Base-by-base conservation (phyloP, 2,329 filamentous ascomycete genomes). In the Phialophora verrucosa region DNA sequence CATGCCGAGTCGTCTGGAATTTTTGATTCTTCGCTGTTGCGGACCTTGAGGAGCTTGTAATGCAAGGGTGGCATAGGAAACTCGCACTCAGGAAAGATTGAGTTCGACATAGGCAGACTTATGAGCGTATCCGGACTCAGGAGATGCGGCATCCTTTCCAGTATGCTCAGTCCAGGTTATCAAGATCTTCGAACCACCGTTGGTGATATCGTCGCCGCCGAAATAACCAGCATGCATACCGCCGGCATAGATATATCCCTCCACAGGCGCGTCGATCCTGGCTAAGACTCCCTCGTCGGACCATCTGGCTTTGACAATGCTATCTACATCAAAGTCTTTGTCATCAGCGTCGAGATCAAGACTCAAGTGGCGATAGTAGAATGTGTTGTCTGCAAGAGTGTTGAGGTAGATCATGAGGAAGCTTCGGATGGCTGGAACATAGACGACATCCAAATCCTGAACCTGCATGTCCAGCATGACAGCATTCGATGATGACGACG, bases 351-450 rank as follows among this genome's bases (percentile, higher is more conserved):
- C 69, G n/a, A 71, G 61, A 12, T 70, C 71, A 20, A 65, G 69
- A 14, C 69, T 69, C 29, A 77, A 69, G 63, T 74, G 74, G 53
- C 74, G 74, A 54, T 74, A 76, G 64, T 75, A 77, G 66, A 77
- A 75, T 10, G 73, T 75, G 61, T 73, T 76, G 69, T 76, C 75
- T 17, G 71, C 75, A 47, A 73, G 71, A 31, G 64, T 67, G 10
- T 71, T 75, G 51, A 76, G 66, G 62, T 76, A 76, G 49, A 76
- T 69, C 67, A 75, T 73, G 66, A 75, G 66, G 66, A 76, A 76
- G 17, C 72, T 75, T 12, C 73, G 64, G 59, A 76, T 72, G 31
- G 70, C 65, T 20, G 75, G 75, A 12, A 75, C 75, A 58, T 76
- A 76, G 61, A 76, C 72, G 29, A 76, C 53, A 63, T 76, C 74